These are phyloP conservation scores for Populus euphratica DNA, from an alignment of 345 rosid species.

Conservation along the genomic window DNA sequence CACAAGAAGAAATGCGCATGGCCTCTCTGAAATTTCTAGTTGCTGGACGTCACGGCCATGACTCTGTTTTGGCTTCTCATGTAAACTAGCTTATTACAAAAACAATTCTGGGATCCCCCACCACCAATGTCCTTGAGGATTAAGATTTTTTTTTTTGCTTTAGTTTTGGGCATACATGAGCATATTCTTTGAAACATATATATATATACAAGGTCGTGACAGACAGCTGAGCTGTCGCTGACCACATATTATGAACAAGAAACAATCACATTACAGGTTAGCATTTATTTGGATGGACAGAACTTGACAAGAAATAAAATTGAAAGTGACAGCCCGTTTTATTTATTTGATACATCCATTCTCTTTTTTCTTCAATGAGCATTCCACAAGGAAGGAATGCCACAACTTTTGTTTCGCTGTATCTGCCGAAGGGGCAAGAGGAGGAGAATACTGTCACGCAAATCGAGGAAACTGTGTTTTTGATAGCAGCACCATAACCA, in stretches of 20 bases:
- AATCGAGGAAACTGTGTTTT: background rate
- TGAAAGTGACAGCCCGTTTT: background rate
- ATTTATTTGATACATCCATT: background rate
- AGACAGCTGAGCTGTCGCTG: background rate
- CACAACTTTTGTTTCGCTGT: background rate
- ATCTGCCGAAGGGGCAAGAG: background rate
- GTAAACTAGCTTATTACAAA: background rate
- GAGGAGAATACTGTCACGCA: background rate
- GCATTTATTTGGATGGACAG: background rate
- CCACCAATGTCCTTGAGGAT: background rate
- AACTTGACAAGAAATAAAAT: background rate
- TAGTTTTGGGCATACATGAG: background rate
- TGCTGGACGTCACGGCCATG: constrained; percentile 6
- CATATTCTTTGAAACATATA: background rate
- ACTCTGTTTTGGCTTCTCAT: background rate
- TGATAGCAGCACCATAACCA: background rate
- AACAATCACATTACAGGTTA: background rate
- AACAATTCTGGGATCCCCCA: background rate
- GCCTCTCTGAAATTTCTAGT: background rate
- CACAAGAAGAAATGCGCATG: too few relatives aligned
- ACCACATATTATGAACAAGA: background rate
- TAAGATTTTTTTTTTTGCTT: background rate
- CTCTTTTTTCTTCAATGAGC: background rate
- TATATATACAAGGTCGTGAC: too few relatives aligned
- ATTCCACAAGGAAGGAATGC: background rate